These are phyloP conservation scores for Chlamydomonas sphaeroides DNA, from an alignment of 139 green algal genomes.

Conservation along the genomic window DNA sequence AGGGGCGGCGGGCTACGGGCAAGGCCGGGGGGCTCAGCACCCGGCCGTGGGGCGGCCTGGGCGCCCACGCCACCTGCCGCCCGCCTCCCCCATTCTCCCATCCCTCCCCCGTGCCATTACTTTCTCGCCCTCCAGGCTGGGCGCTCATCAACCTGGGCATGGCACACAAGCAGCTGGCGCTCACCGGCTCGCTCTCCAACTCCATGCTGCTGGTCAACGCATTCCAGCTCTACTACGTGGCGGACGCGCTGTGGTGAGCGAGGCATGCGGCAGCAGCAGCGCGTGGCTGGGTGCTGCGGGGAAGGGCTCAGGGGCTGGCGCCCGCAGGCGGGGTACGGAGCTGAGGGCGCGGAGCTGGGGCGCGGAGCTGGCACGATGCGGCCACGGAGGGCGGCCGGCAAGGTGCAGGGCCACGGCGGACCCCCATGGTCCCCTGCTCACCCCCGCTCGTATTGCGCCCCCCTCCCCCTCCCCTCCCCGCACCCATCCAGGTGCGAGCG, in stretches of 20 bases:
- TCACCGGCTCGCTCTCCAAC: conserved; percentile 45
- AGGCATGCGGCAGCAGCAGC: conserved; percentile 64
- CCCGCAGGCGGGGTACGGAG: too few species aligned
- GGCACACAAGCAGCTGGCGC: conserved; percentile 72
- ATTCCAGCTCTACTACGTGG: conserved; percentile 78
- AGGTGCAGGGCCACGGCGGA: too few species aligned
- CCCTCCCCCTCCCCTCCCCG: background rate
- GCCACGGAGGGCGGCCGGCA: too few species aligned
- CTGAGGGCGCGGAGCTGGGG: too few species aligned
- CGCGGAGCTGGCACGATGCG: too few species aligned
- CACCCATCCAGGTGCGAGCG: conserved; percentile 62
- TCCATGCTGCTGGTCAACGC: conserved; percentile 85
- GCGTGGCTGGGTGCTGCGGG: too few species aligned
- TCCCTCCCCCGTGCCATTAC: background rate
- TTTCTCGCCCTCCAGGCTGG: conserved; percentile 44
- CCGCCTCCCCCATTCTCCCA: too few species aligned
- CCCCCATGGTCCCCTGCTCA: too few species aligned
- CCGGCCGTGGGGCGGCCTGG: too few species aligned
- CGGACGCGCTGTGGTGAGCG: conserved; percentile 54
- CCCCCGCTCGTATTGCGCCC: background rate
- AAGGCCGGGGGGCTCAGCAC: conserved; percentile 31
- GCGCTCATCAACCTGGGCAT: conserved; percentile 71
- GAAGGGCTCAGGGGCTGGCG: too few species aligned
- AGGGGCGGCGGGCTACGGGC: background rate
- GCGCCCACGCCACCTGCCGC: too few species aligned